Base-by-base conservation (phyloP, 1,284 basidiomycete species). In the Amylostereum areolatum region DNA sequence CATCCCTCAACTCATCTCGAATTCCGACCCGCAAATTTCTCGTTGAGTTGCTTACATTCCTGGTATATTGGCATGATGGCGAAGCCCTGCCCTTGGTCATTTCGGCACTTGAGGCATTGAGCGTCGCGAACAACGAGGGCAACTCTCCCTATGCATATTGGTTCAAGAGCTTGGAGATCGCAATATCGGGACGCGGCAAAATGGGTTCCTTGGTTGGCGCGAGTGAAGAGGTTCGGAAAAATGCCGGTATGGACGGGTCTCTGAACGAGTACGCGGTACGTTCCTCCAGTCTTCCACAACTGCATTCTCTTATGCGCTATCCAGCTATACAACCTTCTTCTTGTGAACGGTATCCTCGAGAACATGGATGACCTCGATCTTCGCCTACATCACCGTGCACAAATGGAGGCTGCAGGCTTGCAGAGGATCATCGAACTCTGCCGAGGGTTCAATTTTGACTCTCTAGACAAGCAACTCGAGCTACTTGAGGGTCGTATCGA, bases 191-290 rank as follows among this genome's bases (percentile, higher is more conserved):
- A 1, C 73, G 93, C 52, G 96, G 97, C 1, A 89, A 85, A 65
- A 96, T 98, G 92, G 96, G 96, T 2, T 96, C 89, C 62, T 69
- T 90, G 44, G 96, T 99, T 6, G 96, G 97, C 2, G 91, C 92
- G 7, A 95, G 92, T 57, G 90, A 95, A 33, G 92, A 97, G 55
- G 79, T 96, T 51, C 83, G 80, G 57, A 62, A 56, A 46, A 72
- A 75, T 42, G 81, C 77, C 41, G 83, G 81, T 44, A 72, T 76
- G 39, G 83, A 87, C 53, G 78, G 73, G 35, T 80, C 77, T 39
- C 66, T 94, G 52, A 86, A 87, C 55, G 92, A 95, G 50, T 95
- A 92, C 59, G 85, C 87, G 62, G 88, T 95, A 59, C 64, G 85
- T 73, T 6, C 46, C 50, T 55, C 35, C 27, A n/a, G 28, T 34